phyloP scores from a whole-genome alignment of 164 flowering plant genomes.

The Umbilicus rupestris region DNA sequence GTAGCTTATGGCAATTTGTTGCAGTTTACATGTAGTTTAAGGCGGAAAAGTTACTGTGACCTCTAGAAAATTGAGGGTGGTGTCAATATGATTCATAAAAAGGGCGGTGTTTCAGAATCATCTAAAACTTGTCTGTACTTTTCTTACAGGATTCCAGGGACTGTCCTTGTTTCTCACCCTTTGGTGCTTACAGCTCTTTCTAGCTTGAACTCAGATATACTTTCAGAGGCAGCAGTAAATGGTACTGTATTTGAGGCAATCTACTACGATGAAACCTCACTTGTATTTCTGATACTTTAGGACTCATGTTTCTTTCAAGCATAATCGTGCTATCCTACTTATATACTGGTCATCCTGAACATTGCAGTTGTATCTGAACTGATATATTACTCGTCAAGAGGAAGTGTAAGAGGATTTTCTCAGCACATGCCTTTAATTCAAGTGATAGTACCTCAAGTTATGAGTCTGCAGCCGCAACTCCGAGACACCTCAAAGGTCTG shows the following conservation, averaged over 20 bases:
- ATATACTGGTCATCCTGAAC: background rate
- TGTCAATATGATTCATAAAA: background rate
- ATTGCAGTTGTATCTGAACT: slow-evolving; percentile 83
- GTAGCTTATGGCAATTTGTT: background rate
- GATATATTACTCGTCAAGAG: slow-evolving; percentile 73
- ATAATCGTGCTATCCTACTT: background rate
- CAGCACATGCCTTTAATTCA: slow-evolving; percentile 88
- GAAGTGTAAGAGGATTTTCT: slow-evolving; percentile 45
- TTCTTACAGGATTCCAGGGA: slow-evolving; percentile 69
- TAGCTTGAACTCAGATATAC: slow-evolving; percentile 61
- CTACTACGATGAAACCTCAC: background rate
- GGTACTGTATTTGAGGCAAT: slow-evolving; percentile 34
- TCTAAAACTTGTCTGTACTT: slow-evolving; percentile 10
- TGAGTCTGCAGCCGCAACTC: slow-evolving; percentile 72
- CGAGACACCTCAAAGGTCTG: slow-evolving; percentile 78
- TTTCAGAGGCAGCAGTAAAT: slow-evolving; percentile 89
- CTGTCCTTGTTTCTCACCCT: slow-evolving; percentile 80
- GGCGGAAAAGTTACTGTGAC: background rate
- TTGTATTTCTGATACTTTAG: background rate
- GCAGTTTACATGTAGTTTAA: background rate
- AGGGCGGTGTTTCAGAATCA: background rate
- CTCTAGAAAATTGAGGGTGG: background rate
- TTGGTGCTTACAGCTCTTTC: slow-evolving; percentile 84
- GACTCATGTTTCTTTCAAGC: background rate
- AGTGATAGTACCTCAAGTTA: slow-evolving; percentile 87